phyloP scores from a whole-genome alignment of 2,329 filamentous ascomycete species.

The Alternaria angustiovoidea region DNA sequence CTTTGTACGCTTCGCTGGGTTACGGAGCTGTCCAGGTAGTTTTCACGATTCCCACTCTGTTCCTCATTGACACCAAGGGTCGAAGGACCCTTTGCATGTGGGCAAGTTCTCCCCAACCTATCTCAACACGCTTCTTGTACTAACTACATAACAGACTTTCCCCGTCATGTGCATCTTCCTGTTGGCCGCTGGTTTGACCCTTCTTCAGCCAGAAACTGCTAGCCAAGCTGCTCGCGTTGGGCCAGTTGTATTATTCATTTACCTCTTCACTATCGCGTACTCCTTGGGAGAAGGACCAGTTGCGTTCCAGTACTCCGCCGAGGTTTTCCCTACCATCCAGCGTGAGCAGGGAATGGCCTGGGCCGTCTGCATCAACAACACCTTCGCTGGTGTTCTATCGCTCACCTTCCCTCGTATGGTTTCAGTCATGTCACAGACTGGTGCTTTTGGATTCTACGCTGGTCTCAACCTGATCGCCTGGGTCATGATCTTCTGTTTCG shows the following conservation, averaged over 20 bases:
- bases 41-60: slow-evolving; percentile 48
- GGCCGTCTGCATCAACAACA: slow-evolving; percentile 55
- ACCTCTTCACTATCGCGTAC: slow-evolving; percentile 38
- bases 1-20: slow-evolving; percentile 48
- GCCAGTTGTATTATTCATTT: slow-evolving; percentile 44
- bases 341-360: slow-evolving; percentile 53
- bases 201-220: slow-evolving; percentile 34
- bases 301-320: slow-evolving; percentile 55
- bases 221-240: slow-evolving; percentile 38
- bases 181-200: slow-evolving; percentile 46
- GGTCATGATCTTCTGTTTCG: slow-evolving; percentile 52
- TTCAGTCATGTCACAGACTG: slow-evolving; percentile 49
- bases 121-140: background rate
- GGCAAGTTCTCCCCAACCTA: slow-evolving; percentile 3
- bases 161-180: slow-evolving; percentile 50
- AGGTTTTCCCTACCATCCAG: slow-evolving; percentile 50
- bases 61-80: slow-evolving; percentile 51
- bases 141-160: slow-evolving; percentile 33
- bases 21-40: slow-evolving; percentile 50
- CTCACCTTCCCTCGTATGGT: slow-evolving; percentile 52
- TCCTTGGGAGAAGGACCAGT: slow-evolving; percentile 58
- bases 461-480: slow-evolving; percentile 52
- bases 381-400: slow-evolving; percentile 50
- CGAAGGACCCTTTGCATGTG: slow-evolving; percentile 43
- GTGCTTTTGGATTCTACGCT: slow-evolving; percentile 53